These are phyloP conservation scores for Aurantiochytrium sp. DNA, from an alignment of 108 stramenopile genomes.

Conservation along the genomic window DNA sequence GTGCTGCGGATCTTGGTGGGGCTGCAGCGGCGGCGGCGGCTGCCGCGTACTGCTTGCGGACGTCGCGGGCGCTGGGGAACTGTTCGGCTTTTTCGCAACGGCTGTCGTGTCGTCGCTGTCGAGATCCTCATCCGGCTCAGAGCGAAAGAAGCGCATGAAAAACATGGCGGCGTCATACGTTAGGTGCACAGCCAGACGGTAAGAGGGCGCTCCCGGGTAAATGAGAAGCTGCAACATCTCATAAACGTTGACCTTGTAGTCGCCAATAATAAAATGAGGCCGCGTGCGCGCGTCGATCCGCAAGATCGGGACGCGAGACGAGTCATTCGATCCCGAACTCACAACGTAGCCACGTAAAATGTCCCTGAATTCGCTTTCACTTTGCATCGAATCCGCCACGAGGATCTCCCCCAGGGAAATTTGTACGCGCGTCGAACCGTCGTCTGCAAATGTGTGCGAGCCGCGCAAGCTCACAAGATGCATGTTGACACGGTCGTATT, in stretches of 20 bases:
- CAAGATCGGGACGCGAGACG: background rate
- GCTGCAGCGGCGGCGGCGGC: no score
- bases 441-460: background rate
- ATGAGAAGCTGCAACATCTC: background rate
- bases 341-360: constrained; percentile 1
- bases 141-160: background rate
- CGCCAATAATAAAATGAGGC: background rate
- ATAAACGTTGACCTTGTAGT: constrained; percentile 15
- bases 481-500: background rate
- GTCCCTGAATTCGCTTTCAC: background rate
- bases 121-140: background rate
- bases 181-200: background rate
- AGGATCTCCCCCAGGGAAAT: background rate
- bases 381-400: background rate
- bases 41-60: no score
- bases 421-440: background rate
- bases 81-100: no score
- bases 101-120: background rate
- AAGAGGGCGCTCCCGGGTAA: background rate
- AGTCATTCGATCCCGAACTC: background rate
- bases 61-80: no score
- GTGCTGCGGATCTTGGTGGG: no score
- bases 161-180: background rate
- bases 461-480: background rate
- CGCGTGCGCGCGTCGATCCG: background rate